A percentile compares a stretch with the other conserved stretches of the same genome.
Conservation (phyloP, 1,284 basidiomycete genomes). For the Sporisorium graminicola region DNA sequence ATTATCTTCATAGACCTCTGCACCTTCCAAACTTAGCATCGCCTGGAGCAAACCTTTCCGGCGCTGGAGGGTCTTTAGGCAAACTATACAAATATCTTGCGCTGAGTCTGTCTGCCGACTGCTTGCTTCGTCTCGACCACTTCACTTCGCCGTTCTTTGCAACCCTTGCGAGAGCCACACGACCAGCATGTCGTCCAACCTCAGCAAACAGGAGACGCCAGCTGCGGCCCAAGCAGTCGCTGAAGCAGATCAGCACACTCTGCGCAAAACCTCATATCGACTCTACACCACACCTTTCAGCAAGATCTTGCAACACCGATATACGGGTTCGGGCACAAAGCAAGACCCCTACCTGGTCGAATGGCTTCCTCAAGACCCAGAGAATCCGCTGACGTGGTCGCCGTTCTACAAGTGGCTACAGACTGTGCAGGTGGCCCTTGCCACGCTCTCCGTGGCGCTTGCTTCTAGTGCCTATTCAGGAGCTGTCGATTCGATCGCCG, state of each 20-base stretch:
- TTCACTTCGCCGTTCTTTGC: neutral
- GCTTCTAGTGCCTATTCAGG: slow-evolving; percentile 61
- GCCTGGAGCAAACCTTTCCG: neutral
- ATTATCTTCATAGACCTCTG: neutral
- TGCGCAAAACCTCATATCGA: slow-evolving; percentile 54
- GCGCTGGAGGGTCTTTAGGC: neutral
- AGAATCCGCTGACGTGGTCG: slow-evolving; percentile 49
- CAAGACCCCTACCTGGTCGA: slow-evolving; percentile 70
- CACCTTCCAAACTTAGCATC: neutral
- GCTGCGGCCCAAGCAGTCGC: slow-evolving; percentile 1
- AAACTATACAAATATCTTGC: neutral
- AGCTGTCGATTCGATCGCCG: slow-evolving; percentile 45
- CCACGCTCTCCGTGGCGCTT: slow-evolving; percentile 61
- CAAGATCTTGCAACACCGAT: slow-evolving; percentile 67
- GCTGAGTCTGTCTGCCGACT: neutral
- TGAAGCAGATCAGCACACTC: slow-evolving; percentile 36
- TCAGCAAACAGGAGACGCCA: neutral
- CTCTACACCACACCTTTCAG: slow-evolving; percentile 68
- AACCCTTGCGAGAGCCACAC: neutral
- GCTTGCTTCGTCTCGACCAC: neutral
- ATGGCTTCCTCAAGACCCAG: slow-evolving; percentile 53
- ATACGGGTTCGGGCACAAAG: slow-evolving; percentile 70
- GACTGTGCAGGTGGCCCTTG: slow-evolving; percentile 59
- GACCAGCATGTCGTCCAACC: slow-evolving; percentile 26
- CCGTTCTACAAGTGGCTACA: slow-evolving; percentile 51